These are phyloP conservation scores for Cutaneotrichosporon sp. DNA, from an alignment of 1,284 basidiomycete species.

Conservation along the genomic window DNA sequence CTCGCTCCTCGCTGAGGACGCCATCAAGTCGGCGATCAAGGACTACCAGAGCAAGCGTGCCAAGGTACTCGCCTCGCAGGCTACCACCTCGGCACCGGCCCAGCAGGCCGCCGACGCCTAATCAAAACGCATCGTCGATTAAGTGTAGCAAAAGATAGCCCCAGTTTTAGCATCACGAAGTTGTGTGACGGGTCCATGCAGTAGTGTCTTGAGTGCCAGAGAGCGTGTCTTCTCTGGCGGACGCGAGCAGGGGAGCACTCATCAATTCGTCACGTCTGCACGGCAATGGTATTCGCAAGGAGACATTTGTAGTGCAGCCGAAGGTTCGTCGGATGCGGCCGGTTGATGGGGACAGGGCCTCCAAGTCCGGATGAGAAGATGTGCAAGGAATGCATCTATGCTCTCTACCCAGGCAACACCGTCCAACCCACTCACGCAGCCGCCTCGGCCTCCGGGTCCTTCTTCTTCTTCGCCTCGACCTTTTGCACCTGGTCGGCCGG, in stretches of 20 bases:
- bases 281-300: not conserved
- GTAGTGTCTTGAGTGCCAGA: not conserved
- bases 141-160: conserved; percentile 12
- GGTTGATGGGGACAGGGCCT: not conserved
- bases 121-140: conserved; percentile 2
- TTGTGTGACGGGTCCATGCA: conserved; percentile 4
- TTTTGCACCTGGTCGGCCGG: conserved; percentile 48
- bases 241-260: not conserved
- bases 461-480: conserved; percentile 32
- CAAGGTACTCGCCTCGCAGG: conserved; percentile 22
- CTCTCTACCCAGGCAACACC: not conserved
- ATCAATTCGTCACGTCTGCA: not conserved
- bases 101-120: conserved; percentile 19
- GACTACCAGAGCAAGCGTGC: conserved; percentile 80
- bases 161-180: conserved; percentile 2
- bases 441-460: conserved; percentile 28
- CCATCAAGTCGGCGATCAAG: conserved; percentile 88
- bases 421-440: not conserved
- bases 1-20: conserved; percentile 94
- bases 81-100: conserved; percentile 12
- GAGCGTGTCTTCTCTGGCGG: not conserved
- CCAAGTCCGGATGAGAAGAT: not conserved
- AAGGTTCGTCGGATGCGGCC: not conserved
- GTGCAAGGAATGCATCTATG: not conserved
- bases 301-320: not conserved